Conservation (phyloP, 2,329 filamentous ascomycete genomes). For the Fusarium incarnatum region DNA sequence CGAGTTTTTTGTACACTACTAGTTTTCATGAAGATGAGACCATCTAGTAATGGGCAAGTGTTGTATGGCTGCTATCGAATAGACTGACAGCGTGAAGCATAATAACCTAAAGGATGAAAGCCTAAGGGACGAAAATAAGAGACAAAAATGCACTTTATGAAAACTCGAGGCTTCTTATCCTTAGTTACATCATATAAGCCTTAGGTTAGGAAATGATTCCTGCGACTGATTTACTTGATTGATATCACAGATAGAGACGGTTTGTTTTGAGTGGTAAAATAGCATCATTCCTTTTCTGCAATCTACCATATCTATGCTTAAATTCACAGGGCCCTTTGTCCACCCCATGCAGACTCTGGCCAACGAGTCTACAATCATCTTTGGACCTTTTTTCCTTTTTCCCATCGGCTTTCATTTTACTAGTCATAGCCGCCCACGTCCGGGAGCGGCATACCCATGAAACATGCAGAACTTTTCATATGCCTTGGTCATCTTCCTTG, state of each 20-base stretch:
- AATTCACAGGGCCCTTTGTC: conserved; percentile 47
- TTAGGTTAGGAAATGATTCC: background rate
- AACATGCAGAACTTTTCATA: conserved; percentile 53
- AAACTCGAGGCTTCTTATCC: no score
- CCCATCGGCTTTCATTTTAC: conserved; percentile 46
- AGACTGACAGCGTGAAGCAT: no score
- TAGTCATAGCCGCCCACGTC: conserved; percentile 44
- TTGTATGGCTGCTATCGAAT: no score
- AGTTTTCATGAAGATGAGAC: no score
- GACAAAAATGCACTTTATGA: no score
- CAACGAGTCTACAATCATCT: conserved; percentile 39
- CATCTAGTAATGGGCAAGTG: no score
- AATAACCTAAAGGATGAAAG: no score
- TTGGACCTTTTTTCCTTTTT: conserved; percentile 39
- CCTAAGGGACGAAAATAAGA: no score
- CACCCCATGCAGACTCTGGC: conserved; percentile 41
- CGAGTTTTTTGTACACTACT: no score
- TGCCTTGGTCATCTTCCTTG: conserved; percentile 50
- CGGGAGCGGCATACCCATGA: conserved; percentile 45
- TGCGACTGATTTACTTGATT: background rate
- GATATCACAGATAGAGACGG: background rate
- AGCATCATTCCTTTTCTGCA: conserved; percentile 50
- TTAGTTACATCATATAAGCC: no score
- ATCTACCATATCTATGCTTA: conserved; percentile 55
- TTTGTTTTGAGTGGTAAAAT: conserved; percentile 39